Evolutionary conservation across 2,329 filamentous ascomycete species (phyloP).

Genomic region (Aspergillus texensis): DNA sequence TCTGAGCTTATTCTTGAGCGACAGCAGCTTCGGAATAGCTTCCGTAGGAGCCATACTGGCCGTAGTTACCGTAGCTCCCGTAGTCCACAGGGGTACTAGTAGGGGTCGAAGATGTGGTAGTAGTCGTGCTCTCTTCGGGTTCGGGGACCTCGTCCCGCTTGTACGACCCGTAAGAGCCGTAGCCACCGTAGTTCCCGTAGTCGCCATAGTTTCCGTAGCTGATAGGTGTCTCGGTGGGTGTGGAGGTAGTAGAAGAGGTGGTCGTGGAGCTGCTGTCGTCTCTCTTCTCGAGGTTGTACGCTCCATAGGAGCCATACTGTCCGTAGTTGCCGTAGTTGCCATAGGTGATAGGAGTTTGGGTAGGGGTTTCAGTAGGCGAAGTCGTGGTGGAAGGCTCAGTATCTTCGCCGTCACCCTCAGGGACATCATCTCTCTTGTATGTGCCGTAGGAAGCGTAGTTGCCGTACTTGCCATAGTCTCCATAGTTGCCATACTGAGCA

Average conservation of each 20-base stretch:
- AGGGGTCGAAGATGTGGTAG: background rate
- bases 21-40: background rate
- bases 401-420: background rate
- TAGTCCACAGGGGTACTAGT: constrained; percentile 8
- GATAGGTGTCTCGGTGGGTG: constrained; percentile 2
- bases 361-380: background rate
- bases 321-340: background rate
- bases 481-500: constrained; percentile 13
- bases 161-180: constrained; percentile 16
- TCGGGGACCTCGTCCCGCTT: constrained; percentile 6
- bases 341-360: background rate
- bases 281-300: background rate
- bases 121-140: background rate
- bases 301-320: background rate
- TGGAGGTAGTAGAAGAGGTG: background rate
- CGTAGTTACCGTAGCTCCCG: constrained; percentile 21
- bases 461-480: constrained; percentile 16
- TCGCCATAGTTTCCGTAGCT: constrained; percentile 21
- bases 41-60: constrained; percentile 7
- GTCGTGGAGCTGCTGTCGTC: background rate
- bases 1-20: background rate
- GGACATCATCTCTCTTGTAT: background rate
- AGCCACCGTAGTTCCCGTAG: constrained; percentile 20
- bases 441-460: constrained; percentile 11
- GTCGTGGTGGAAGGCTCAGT: background rate